Base-by-base conservation (phyloP, 2,329 filamentous ascomycete genomes). In the Cordyceps javanica region DNA sequence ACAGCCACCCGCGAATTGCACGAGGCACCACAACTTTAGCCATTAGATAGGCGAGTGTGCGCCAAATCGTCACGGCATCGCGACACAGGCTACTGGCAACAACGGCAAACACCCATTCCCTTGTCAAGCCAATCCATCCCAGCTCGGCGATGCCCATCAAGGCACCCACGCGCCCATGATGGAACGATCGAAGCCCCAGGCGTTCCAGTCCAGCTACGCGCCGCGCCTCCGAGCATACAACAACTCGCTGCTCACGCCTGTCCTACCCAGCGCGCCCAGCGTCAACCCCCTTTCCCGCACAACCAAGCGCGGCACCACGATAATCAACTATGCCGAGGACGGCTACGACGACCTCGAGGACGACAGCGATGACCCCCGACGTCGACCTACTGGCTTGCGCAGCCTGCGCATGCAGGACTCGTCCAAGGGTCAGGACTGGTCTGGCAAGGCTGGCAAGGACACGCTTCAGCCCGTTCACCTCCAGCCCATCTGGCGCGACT, bases 311-410 rank as follows among this genome's bases (percentile, higher is more conserved):
- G 94, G 94, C 59, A 97, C 94, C 2, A 94, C 90, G 34, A 90
- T 93, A 62, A 94, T 97, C 74, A 99, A 97, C 75, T 99, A 99
- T 69, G 93, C 94, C 25, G 94, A 99, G 70, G 93, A 97, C 70
- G 92, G 92, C 48, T 96, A 88, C 68, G 93, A 97, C 63, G 91
- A 93, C 67, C 72, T 83, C 58, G 82, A 85, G 38, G 82, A 87
- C 57, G 89, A 91, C 61, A 87, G 89, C 51, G 88, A 91, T 61
- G 88, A 90, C 57, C 79, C 83, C 60, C 83, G 90, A 62, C 86
- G 93, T 62, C 87, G 87, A 2, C 89, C 90, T 13, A 95, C 91
- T 0, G 91, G 92, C 5, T 71, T 97, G 71, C 87, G 92, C 65
- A 97, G 88, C 67, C 73, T 92, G 67, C 85, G 91, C 66, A 85